Evolutionary conservation across 345 rosid species (phyloP), one percentile per base, ranked within the genome.

Genomic region (Murraya koenigii): DNA sequence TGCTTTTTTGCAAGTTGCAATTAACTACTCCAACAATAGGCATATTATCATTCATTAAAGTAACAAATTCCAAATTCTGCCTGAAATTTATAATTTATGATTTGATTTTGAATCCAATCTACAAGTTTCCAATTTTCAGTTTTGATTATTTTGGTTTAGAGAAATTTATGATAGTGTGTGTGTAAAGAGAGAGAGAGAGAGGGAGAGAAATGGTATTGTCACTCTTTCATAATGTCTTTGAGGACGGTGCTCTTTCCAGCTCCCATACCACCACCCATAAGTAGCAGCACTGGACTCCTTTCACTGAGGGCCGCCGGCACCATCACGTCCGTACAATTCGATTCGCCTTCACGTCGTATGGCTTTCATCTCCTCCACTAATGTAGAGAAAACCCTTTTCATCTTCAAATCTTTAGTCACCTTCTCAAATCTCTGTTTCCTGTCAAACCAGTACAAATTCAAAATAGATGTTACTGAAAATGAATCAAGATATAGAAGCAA

Each of bases 251-350:
- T 96, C 75, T 94, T 96, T 66, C 99, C 99, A 8, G 95, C 98
- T 0, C 99, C 99, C 97, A 94, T 94, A 11, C 99, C 99, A 3
- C 99, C 99, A 10, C 99, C 99, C 99, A 96, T 92, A 69, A 96
- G 84, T 64, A 96, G 87, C 71, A 96, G 91, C 39, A 96, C 97
- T 7, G 99, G 98, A 74, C 99, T 92, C 1, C 99, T 84, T 78
- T 90, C 80, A 36, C 81, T 83, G 58, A 87, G 93, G 25, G 93
- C 93, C 65, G 87, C 88, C 14, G 98, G 99, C 13, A 86, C 93
- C 99, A 96, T 94, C 28, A 94, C 95, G 25, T 94, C 97, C 0
- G 86, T 87, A 68, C 91, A 90, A 3, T 78, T 79, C 0, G 85
- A 83, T 59, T 88, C 92, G 44, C 79, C 84, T 36, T 65, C 74